phyloP scores from a whole-genome alignment of 768 basidiomycete genomes.

The Termitomyces sp. region DNA sequence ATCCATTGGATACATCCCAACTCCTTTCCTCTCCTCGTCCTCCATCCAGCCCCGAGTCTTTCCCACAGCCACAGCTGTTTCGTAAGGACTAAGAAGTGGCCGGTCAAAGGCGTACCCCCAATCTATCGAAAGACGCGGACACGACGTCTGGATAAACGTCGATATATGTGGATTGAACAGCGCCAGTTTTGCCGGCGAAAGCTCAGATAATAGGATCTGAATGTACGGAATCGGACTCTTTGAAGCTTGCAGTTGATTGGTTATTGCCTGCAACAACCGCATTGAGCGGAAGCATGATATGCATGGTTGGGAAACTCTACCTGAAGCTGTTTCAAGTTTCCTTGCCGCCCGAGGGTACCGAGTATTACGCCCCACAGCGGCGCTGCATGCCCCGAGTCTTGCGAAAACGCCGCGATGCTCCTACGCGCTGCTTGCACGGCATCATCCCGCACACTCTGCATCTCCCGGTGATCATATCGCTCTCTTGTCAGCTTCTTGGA shows the following conservation, averaged over 20 bases:
- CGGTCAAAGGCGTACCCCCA: constrained; percentile 96
- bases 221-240: constrained; percentile 67
- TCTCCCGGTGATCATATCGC: constrained; percentile 84
- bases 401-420: constrained; percentile 42
- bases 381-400: constrained; percentile 2
- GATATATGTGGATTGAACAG: constrained; percentile 80
- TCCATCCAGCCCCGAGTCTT: constrained; percentile 64
- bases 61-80: constrained; percentile 84
- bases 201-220: constrained; percentile 90
- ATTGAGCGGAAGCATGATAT: neutral
- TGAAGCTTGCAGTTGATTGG: constrained; percentile 59
- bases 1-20: constrained; percentile 88
- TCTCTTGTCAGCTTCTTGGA: constrained; percentile 96
- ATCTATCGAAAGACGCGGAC: constrained; percentile 94
- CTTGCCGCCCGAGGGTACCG: constrained; percentile 93
- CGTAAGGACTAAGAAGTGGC: constrained; percentile 91
- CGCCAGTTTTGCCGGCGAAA: constrained; percentile 92
- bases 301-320: constrained; percentile 27
- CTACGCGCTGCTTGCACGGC: constrained; percentile 74
- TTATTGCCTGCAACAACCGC: constrained; percentile 54
- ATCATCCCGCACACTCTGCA: constrained; percentile 70
- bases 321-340: constrained; percentile 85
- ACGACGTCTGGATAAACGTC: constrained; percentile 94
- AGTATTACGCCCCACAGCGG: constrained; percentile 89
- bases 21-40: constrained; percentile 20